phyloP scores from a whole-genome alignment of 2,329 filamentous ascomycete genomes.

The Xylariaceae sp. region DNA sequence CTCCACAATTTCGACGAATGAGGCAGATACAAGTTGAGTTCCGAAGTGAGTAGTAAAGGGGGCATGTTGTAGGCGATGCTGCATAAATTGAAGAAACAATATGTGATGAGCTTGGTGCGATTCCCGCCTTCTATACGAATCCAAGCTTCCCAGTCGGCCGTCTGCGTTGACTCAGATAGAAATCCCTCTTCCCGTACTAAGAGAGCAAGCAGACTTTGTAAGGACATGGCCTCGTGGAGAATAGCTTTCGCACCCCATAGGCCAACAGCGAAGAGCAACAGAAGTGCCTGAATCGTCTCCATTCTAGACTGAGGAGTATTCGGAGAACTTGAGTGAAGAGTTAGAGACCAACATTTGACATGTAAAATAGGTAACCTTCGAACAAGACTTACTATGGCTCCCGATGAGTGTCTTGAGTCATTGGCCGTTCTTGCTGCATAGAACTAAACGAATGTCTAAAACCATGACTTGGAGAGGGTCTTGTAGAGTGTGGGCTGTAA shows the following conservation, averaged over 20 bases:
- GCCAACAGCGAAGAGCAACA: conserved; percentile 66
- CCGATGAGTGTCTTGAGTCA: conserved; percentile 64
- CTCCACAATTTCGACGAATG: conserved; percentile 63
- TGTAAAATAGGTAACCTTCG: neutral
- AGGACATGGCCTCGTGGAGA: conserved; percentile 63
- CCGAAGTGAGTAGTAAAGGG: conserved; percentile 63
- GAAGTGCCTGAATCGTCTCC: conserved; percentile 69
- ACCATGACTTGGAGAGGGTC: conserved; percentile 63
- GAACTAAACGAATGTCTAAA: conserved; percentile 66
- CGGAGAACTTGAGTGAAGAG: conserved; percentile 52
- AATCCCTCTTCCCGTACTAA: conserved; percentile 66
- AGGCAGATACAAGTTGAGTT: conserved; percentile 63
- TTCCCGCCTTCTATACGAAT: conserved; percentile 62
- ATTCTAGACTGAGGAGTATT: conserved; percentile 66
- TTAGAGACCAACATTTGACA: conserved; percentile 3
- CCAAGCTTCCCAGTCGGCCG: conserved; percentile 66
- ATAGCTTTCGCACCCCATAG: conserved; percentile 68
- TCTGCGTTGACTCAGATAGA: conserved; percentile 54
- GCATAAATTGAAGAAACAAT: conserved; percentile 68
- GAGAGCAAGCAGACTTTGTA: conserved; percentile 65
- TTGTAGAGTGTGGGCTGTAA: conserved; percentile 66
- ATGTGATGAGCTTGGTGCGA: conserved; percentile 66
- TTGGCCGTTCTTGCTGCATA: conserved; percentile 62
- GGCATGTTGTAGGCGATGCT: conserved; percentile 68
- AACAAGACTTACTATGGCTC: conserved; percentile 61